A percentile compares a stretch with the other conserved stretches of the same genome.
These are phyloP conservation scores for Alternaria burnsii DNA, from an alignment of 2,329 filamentous ascomycete genomes.

Conservation along the genomic window DNA sequence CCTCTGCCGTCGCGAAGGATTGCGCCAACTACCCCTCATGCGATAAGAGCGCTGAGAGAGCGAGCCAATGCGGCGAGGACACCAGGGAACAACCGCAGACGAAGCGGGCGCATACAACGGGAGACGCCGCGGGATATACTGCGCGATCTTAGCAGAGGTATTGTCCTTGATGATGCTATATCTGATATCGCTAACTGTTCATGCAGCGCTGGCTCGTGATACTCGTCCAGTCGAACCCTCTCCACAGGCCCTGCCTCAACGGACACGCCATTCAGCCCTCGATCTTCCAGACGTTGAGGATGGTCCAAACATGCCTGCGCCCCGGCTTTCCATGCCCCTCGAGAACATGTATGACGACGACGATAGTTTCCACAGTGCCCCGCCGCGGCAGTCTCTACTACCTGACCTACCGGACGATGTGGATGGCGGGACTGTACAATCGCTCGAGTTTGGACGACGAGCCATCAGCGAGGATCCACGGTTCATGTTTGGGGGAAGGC, in stretches of 20 bases:
- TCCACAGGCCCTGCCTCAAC: constrained; percentile 49
- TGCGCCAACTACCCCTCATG: constrained; percentile 64
- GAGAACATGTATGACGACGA: constrained; percentile 56
- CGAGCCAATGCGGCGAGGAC: constrained; percentile 60
- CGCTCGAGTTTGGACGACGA: constrained; percentile 57
- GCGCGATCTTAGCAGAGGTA: constrained; percentile 62
- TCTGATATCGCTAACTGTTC: constrained; percentile 8
- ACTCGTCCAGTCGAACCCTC: constrained; percentile 59
- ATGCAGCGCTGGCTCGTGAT: constrained; percentile 59
- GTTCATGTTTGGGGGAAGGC: constrained; percentile 55
- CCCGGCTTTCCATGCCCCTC: constrained; percentile 54
- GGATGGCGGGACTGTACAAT: constrained; percentile 57
- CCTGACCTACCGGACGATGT: constrained; percentile 48
- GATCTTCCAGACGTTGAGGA: constrained; percentile 58
- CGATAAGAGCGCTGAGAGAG: constrained; percentile 63
- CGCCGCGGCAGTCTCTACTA: constrained; percentile 49
- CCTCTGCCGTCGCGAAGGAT: constrained; percentile 46
- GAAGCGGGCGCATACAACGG: constrained; percentile 59
- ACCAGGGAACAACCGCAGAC: constrained; percentile 58
- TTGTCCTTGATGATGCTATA: background rate
- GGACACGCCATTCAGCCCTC: constrained; percentile 44
- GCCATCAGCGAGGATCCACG: constrained; percentile 50
- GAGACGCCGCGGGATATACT: constrained; percentile 66
- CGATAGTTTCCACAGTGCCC: constrained; percentile 51
- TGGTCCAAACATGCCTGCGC: constrained; percentile 55